Evolutionary conservation across 176 grass and related monocot genomes (phyloP), one percentile per base, ranked within the genome.

Genomic region (Eleusine indica): DNA sequence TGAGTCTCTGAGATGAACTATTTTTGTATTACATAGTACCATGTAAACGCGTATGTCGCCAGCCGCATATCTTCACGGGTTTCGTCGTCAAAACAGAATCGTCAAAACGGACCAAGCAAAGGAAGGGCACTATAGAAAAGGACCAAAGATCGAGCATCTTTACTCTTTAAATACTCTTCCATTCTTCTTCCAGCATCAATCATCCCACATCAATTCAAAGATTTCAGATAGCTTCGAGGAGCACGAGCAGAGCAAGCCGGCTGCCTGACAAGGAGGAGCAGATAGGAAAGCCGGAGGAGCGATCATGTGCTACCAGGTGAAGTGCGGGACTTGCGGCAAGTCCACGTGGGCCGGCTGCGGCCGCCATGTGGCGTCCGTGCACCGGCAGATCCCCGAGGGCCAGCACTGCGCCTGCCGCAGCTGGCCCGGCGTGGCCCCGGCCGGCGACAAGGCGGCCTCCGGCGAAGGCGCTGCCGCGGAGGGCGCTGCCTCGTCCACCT

Each of bases 291-390:
- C 22, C 14, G 43, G 0, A 40, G 67, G 0, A 22, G 3, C 4
- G 67, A 60, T 21, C 1, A 97, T 97, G 95, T 97, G 95, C 83
- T 91, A 84, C 82, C 73, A 97, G 86, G 74, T 82, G 28, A 91
- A 97, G 82, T 97, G 95, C 60, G 82, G 63, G 51, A 77, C 82
- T 1, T 94, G 95, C 69, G 90, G 88, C 61, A 97, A 91, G 86
- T 86, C 86, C n/a, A 86, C 95, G 62, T 97, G 95, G 95, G 88
- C 84, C 0, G 95, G 95, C 0, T 94, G 95, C 72, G 92, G 95
- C 65, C 88, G 88, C 30, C 95, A 97, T 46, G 95, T 94, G 6
- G 88, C 88, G 5, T 91, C 88, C 3, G 90, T 98, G 35, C 84
- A 98, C 85, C 75, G 68, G 73, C 92, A 87, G 87, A 91, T 94